These are phyloP conservation scores for Penicillium daleae DNA, from an alignment of 495 filamentous ascomycete genomes.

Conservation along the genomic window DNA sequence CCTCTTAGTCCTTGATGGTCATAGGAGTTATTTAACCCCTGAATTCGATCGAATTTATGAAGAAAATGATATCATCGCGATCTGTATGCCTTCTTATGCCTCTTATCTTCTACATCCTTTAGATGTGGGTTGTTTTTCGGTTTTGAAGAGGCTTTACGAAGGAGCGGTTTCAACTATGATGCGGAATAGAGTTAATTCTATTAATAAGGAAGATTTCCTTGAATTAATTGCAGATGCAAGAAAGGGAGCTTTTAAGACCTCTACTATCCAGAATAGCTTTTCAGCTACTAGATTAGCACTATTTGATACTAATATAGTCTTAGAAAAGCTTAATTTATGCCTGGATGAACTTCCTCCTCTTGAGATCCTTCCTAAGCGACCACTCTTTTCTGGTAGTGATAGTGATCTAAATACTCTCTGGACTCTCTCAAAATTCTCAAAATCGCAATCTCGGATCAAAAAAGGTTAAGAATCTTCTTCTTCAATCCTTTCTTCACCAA, in stretches of 20 bases:
- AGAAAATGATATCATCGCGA: conserved; percentile 4
- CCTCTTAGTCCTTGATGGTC: conserved; percentile 3
- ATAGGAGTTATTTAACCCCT: conserved; percentile 5
- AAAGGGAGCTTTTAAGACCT: background rate
- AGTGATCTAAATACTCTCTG: conserved; percentile 3
- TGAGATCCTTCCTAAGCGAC: background rate
- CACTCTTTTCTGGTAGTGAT: conserved; percentile 1
- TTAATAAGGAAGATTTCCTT: conserved; percentile 8
- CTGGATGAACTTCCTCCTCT: conserved; percentile 4
- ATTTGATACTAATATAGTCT: conserved; percentile 5
- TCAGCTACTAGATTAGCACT: background rate
- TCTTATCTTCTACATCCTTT: background rate
- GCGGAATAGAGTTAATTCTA: conserved; percentile 9
- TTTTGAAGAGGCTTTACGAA: background rate
- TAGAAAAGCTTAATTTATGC: conserved; percentile 5
- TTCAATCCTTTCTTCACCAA: conserved; percentile 5
- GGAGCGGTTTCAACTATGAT: conserved; percentile 3
- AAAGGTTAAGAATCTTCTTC: conserved; percentile 10
- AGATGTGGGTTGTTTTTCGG: conserved; percentile 4
- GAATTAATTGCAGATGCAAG: conserved; percentile 3
- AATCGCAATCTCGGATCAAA: conserved; percentile 13
- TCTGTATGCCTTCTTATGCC: background rate
- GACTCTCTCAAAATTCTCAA: conserved; percentile 13
- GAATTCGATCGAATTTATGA: conserved; percentile 7
- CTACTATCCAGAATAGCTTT: conserved; percentile 9